These are phyloP conservation scores for Zanthoxylum bungeanum DNA, from an alignment of 345 rosid species.

Conservation along the genomic window DNA sequence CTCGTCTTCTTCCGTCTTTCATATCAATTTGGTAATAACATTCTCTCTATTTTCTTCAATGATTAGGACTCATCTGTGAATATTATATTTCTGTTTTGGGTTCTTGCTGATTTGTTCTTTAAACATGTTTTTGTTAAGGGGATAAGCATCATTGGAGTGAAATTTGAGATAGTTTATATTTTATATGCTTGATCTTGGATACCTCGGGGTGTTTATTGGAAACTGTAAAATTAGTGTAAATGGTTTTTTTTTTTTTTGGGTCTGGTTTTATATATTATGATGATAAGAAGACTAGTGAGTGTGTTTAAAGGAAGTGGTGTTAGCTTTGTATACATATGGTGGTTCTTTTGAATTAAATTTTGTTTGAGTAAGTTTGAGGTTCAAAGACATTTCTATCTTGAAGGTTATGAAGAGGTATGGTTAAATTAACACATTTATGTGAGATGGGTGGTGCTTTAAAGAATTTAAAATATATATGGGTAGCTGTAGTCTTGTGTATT, in stretches of 20 bases:
- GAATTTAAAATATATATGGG: neutral
- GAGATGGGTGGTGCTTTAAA: neutral
- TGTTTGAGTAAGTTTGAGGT: neutral
- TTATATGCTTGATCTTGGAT: neutral
- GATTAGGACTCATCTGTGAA: neutral
- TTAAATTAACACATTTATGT: neutral
- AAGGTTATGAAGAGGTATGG: neutral
- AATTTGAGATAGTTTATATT: neutral
- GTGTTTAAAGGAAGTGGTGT: too few species aligned
- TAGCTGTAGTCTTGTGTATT: too few species aligned
- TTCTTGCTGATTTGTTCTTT: too few species aligned
- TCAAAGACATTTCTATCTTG: neutral
- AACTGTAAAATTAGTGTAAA: neutral
- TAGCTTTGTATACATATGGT: neutral
- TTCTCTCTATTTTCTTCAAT: too few species aligned
- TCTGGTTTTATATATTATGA: neutral
- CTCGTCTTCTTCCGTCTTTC: constrained; percentile 1
- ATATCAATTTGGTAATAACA: constrained; percentile 17
- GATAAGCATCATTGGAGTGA: neutral
- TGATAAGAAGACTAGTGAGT: neutral
- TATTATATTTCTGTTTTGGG: neutral
- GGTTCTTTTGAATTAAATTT: neutral
- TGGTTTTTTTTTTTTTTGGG: too few species aligned
- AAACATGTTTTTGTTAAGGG: neutral
- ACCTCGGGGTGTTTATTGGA: neutral